phyloP scores from a whole-genome alignment of 2,329 filamentous ascomycete species.

The Cadophora sp. region DNA sequence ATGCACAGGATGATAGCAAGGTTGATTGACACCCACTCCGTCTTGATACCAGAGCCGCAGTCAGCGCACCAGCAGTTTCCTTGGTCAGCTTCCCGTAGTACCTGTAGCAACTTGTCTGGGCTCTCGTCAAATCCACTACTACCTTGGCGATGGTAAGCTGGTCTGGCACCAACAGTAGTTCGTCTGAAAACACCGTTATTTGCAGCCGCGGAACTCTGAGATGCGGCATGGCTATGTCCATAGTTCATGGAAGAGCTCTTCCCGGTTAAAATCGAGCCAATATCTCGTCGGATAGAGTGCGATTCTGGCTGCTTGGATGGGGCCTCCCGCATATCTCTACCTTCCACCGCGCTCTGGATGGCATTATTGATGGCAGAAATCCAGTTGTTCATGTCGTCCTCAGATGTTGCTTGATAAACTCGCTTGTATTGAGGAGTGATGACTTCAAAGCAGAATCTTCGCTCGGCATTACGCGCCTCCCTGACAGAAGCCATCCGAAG shows the following conservation, averaged over 20 bases:
- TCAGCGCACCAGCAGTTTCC: conserved; percentile 95
- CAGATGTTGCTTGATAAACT: conserved; percentile 96
- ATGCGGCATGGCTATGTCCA: conserved; percentile 54
- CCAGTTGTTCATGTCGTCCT: conserved; percentile 98
- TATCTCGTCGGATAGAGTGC: conserved; percentile 76
- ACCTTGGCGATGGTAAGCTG: conserved; percentile 70
- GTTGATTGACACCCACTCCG: conserved; percentile 99
- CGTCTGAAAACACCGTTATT: conserved; percentile 72
- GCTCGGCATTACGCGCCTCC: conserved; percentile 91
- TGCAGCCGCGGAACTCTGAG: conserved; percentile 52
- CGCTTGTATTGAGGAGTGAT: conserved; percentile 96
- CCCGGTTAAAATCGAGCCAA: conserved; percentile 90
- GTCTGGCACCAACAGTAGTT: conserved; percentile 89
- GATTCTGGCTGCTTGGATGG: conserved; percentile 50
- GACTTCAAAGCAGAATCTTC: conserved; percentile 97
- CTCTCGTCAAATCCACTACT: conserved; percentile 81
- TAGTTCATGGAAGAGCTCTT: conserved; percentile 77
- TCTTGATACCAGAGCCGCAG: conserved; percentile 88
- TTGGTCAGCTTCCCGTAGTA: conserved; percentile 87
- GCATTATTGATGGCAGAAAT: conserved; percentile 97
- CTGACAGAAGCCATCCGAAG: conserved; percentile 95
- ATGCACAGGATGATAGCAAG: conserved; percentile 96
- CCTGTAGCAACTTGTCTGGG: conserved; percentile 84
- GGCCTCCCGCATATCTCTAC: conserved; percentile 66
- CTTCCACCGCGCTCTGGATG: conserved; percentile 92